Conservation (phyloP, 257 asterid genomes). For the Gentiana straminea region DNA sequence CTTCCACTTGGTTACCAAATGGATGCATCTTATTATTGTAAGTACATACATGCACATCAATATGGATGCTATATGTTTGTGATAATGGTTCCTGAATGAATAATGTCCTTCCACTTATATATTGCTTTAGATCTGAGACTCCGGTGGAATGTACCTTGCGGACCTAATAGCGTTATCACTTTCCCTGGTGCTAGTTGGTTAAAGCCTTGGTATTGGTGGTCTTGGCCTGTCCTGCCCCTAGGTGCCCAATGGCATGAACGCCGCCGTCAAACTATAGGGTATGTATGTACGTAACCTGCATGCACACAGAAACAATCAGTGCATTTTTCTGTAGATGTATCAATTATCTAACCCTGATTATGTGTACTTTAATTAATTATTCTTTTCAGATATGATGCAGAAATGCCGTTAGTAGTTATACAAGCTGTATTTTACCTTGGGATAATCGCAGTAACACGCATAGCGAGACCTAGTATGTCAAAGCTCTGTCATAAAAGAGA, state of each 20-base stretch:
- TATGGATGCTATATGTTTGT: too few relatives aligned
- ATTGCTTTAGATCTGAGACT: slow-evolving; percentile 49
- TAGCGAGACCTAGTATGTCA: slow-evolving; percentile 62
- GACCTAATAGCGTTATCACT: slow-evolving; percentile 75
- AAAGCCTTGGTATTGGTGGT: slow-evolving; percentile 98
- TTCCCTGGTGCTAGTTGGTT: slow-evolving; percentile 83
- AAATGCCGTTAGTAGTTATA: slow-evolving; percentile 46
- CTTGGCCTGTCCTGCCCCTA: slow-evolving; percentile 86
- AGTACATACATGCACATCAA: slow-evolving; percentile 9
- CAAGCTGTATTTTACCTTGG: slow-evolving; percentile 53
- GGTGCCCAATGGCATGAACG: slow-evolving; percentile 75
- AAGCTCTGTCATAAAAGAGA: slow-evolving; percentile 56
- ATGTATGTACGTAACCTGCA: slow-evolving; percentile 2
- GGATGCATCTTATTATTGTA: slow-evolving; percentile 93
- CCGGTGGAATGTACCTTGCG: slow-evolving; percentile 80
- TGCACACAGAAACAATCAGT: too few relatives aligned
- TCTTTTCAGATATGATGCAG: slow-evolving; percentile 46
- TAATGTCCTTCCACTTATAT: neutral
- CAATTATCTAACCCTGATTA: neutral
- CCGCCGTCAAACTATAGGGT: slow-evolving; percentile 71
- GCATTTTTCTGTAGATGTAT: too few relatives aligned
- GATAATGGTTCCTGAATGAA: neutral
- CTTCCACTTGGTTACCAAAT: slow-evolving; percentile 87
- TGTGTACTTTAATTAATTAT: neutral
- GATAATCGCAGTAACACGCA: slow-evolving; percentile 43